Evolutionary conservation across 2,329 filamentous ascomycete genomes (phyloP).

Genomic region (Fusarium lateritium): DNA sequence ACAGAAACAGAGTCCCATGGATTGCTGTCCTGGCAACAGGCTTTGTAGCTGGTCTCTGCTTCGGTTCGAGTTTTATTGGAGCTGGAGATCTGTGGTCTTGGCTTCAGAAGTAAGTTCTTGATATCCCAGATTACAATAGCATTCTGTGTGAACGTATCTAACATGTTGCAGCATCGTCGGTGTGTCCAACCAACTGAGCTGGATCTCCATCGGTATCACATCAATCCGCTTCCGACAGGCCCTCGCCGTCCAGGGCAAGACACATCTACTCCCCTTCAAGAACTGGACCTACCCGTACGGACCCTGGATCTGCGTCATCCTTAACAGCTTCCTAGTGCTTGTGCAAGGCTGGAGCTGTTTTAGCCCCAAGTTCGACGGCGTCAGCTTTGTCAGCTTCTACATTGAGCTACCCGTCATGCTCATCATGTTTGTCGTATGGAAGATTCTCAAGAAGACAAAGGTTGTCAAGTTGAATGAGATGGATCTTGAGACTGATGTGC

Average conservation of each 20-base stretch:
- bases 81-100: constrained; percentile 76
- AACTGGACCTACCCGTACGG: constrained; percentile 78
- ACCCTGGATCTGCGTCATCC: constrained; percentile 68
- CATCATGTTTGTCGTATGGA: constrained; percentile 79
- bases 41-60: constrained; percentile 72
- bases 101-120: constrained; percentile 71
- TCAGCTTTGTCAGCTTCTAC: constrained; percentile 75
- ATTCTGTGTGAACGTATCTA: constrained; percentile 10
- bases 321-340: constrained; percentile 73
- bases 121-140: background rate
- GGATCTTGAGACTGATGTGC: constrained; percentile 74
- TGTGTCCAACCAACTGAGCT: constrained; percentile 77
- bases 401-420: constrained; percentile 74
- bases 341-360: constrained; percentile 76
- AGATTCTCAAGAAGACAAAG: constrained; percentile 76
- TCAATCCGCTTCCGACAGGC: constrained; percentile 76
- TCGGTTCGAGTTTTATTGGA: constrained; percentile 75
- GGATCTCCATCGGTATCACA: constrained; percentile 75
- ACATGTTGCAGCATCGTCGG: constrained; percentile 67
- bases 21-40: constrained; percentile 65
- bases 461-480: constrained; percentile 70
- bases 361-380: constrained; percentile 69
- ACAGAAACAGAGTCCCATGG: constrained; percentile 56
- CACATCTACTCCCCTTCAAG: constrained; percentile 72
- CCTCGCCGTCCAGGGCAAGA: constrained; percentile 70